Percentiles rank a stretch among this genome's conserved stretches.
Conservation (phyloP, 768 basidiomycete species). For the Cubamyces sp. region DNA sequence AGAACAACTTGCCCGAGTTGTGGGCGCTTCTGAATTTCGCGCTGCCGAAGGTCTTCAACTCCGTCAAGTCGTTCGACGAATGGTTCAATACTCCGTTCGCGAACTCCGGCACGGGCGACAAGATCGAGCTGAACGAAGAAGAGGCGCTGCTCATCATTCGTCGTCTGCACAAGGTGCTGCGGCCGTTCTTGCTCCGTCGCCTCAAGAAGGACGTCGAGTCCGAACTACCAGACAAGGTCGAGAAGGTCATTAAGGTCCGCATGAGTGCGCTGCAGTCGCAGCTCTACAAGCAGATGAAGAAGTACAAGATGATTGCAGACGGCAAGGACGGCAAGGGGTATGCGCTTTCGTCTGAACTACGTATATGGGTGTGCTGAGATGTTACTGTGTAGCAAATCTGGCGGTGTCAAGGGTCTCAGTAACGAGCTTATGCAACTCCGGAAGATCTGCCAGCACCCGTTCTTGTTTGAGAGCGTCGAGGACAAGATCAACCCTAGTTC, state of each 20-base stretch:
- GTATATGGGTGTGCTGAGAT: background rate
- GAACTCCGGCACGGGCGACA: constrained; percentile 96
- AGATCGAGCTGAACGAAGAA: constrained; percentile 99
- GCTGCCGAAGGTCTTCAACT: constrained; percentile 95
- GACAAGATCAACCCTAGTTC: constrained; percentile 88
- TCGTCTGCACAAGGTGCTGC: constrained; percentile 92
- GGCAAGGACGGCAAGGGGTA: constrained; percentile 78
- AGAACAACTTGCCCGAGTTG: constrained; percentile 95
- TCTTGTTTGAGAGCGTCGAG: constrained; percentile 94
- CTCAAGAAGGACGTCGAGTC: constrained; percentile 97
- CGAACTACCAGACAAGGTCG: constrained; percentile 95
- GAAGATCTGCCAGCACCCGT: constrained; percentile 98
- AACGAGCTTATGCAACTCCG: constrained; percentile 98
- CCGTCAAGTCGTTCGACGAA: constrained; percentile 98
- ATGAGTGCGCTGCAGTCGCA: constrained; percentile 93
- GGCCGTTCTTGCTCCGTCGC: constrained; percentile 90
- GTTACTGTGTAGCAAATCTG: constrained; percentile 32
- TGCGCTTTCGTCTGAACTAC: constrained; percentile 31
- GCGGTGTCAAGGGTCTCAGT: constrained; percentile 85
- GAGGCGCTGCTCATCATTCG: constrained; percentile 97
- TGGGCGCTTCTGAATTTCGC: constrained; percentile 97
- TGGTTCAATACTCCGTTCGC: constrained; percentile 99
- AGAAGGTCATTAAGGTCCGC: constrained; percentile 95
- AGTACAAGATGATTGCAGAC: constrained; percentile 95
- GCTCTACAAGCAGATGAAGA: constrained; percentile 97